Conservation (phyloP, 2,329 filamentous ascomycete species). For the Cercospora beticola region DNA sequence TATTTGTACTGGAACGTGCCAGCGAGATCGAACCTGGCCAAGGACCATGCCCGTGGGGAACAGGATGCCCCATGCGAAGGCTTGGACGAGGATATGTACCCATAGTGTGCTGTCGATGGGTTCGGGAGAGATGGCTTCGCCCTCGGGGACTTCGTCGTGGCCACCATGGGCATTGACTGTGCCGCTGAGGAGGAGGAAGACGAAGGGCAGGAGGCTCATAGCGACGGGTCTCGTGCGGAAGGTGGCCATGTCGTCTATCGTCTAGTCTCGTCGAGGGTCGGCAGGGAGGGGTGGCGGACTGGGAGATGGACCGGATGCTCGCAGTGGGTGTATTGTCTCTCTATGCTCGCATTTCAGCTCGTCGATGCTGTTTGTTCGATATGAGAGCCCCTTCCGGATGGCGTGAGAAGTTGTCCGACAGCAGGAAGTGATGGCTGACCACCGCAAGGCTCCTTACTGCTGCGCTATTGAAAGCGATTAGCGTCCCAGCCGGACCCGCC, state of each 20-base stretch:
- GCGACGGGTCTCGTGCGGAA: slow-evolving; percentile 28
- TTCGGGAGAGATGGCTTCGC: slow-evolving; percentile 67
- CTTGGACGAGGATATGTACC: slow-evolving; percentile 89
- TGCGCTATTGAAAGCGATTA: slow-evolving; percentile 1
- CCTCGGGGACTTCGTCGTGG: slow-evolving; percentile 64
- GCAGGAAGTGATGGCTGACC: not conserved
- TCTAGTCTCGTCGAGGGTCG: not conserved
- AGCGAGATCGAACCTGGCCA: slow-evolving; percentile 83
- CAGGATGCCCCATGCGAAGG: slow-evolving; percentile 82
- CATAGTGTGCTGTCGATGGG: slow-evolving; percentile 85
- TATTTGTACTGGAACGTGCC: slow-evolving; percentile 89
- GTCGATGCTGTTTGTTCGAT: not conserved
- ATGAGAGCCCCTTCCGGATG: not conserved
- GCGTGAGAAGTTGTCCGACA: not conserved
- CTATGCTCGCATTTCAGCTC: not conserved
- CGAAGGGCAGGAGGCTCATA: slow-evolving; percentile 8
- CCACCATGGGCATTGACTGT: slow-evolving; percentile 50
- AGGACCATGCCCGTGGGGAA: slow-evolving; percentile 96
- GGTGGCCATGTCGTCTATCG: slow-evolving; percentile 25
- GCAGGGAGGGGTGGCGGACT: slow-evolving; percentile 5
- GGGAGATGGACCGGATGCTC: not conserved
- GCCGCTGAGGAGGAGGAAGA: slow-evolving; percentile 16
- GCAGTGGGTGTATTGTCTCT: not conserved
- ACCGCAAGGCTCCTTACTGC: not conserved
- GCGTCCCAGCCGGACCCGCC: not conserved